These are phyloP conservation scores for Penicillium lividum DNA, from an alignment of 495 filamentous ascomycete species.

Conservation along the genomic window DNA sequence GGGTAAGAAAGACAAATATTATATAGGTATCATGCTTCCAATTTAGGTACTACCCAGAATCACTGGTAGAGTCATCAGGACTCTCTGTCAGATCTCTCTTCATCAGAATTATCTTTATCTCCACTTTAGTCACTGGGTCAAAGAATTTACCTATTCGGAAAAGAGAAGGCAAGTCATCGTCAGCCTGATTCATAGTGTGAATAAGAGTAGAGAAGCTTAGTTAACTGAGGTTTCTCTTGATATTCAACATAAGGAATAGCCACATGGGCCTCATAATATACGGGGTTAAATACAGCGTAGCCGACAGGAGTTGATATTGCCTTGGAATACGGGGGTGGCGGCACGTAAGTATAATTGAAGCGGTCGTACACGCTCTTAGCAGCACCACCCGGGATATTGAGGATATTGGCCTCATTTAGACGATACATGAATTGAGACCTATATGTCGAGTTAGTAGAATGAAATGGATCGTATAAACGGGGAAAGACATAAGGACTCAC, in stretches of 20 bases:
- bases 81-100: too few species aligned
- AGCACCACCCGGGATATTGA: neutral
- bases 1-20: too few species aligned
- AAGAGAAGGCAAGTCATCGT: neutral
- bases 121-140: neutral
- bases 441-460: neutral
- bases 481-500: neutral
- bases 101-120: too few species aligned
- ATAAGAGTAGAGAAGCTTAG: neutral
- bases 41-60: too few species aligned
- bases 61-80: too few species aligned
- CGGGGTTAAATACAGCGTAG: neutral
- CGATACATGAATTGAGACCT: neutral
- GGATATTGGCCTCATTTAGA: neutral
- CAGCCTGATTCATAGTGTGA: neutral
- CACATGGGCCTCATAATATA: neutral
- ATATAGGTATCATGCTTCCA: too few species aligned
- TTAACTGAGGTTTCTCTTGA: neutral
- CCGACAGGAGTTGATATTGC: too few species aligned
- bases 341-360: neutral
- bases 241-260: neutral
- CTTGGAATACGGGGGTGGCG: too few species aligned
- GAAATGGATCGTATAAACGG: neutral
- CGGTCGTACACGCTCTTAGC: neutral
- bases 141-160: neutral